These are phyloP conservation scores for Talaromyces sp. DNA, from an alignment of 2,329 filamentous ascomycete species.

Conservation along the genomic window DNA sequence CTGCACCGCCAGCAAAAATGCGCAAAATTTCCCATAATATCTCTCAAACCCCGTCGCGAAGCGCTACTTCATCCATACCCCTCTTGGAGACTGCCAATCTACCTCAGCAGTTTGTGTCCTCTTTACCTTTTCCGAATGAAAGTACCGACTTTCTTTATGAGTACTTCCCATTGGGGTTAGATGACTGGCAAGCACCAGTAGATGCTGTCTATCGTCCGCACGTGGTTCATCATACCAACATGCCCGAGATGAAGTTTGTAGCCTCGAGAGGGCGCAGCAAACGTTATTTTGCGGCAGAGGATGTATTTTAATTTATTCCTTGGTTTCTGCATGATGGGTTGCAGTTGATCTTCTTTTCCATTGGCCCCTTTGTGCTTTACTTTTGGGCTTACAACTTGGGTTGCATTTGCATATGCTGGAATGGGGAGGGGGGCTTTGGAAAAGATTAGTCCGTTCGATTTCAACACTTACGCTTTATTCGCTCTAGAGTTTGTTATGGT, in stretches of 20 bases:
- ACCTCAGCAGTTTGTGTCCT: conserved; percentile 60
- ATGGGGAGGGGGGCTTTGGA: conserved; percentile 4
- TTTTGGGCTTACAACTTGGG: background rate
- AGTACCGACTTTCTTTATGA: conserved; percentile 86
- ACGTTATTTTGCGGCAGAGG: conserved; percentile 71
- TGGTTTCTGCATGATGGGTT: conserved; percentile 10
- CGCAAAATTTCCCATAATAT: conserved; percentile 39
- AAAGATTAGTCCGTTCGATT: background rate
- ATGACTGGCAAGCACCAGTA: conserved; percentile 89
- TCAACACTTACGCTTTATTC: conserved; percentile 4
- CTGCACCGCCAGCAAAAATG: conserved; percentile 42
- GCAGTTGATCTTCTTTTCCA: conserved; percentile 7
- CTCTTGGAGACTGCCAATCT: conserved; percentile 36
- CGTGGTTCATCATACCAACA: conserved; percentile 83
- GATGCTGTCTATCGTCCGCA: conserved; percentile 90
- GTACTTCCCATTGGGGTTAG: conserved; percentile 87
- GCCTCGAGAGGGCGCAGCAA: conserved; percentile 68
- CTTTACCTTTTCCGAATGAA: conserved; percentile 55
- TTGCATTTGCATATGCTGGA: conserved; percentile 25
- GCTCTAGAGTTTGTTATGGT: conserved; percentile 9
- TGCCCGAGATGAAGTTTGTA: conserved; percentile 71
- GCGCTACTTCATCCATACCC: conserved; percentile 36
- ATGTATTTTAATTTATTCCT: conserved; percentile 35
- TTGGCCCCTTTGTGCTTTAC: background rate
- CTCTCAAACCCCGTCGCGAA: conserved; percentile 33